Evolutionary conservation across 1,284 basidiomycete genomes (phyloP), one percentile per base, ranked within the genome.

Genomic region (Fomitopsis pinicola): DNA sequence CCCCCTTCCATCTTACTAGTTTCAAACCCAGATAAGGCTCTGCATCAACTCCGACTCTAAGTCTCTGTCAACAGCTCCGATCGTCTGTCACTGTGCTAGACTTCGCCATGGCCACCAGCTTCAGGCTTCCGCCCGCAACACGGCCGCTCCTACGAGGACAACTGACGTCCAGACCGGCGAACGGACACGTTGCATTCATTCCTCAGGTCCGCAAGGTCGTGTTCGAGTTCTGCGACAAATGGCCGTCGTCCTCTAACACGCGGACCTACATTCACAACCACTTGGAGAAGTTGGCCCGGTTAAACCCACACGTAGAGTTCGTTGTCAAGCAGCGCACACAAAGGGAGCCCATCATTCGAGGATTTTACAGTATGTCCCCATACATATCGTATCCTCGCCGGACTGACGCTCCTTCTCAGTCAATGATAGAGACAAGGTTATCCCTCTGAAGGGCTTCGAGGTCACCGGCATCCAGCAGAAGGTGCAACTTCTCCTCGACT

Each of bases 181-280:
- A 92, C 71, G 91, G 91, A 0, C 87, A 89, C 69, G 71, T 76
- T 36, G 76, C 83, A 1, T 93, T 89, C 72, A 76, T 92, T 17
- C 89, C 91, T 2, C 85, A 86, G 66, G 78, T 88, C n/a, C 78
- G 90, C 57, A 93, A 92, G 72, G 78, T 95, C 63, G 90, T 95
- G 61, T 85, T 95, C 72, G 90, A 93, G 74, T 94, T 84, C 74
- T 93, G 92, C 75, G 87, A 94, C 69, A 83, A 82, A 62, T 91
- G 88, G 84, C 84, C 89, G 0, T 88, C 91, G 7, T 92, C 90
- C 1, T 74, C 80, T 40, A 86, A 86, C 69, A 80, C 89, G 5
- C 85, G 92, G 66, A 81, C 79, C 14, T 94, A 83, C 72, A 75
- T 95, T 67, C 75, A 79, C 69, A 85, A 83, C 62, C 78, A 87